Percentiles rank a stretch among this genome's conserved stretches.
Conservation (phyloP, 768 basidiomycete species). For the Xanthoconium stramineum region DNA sequence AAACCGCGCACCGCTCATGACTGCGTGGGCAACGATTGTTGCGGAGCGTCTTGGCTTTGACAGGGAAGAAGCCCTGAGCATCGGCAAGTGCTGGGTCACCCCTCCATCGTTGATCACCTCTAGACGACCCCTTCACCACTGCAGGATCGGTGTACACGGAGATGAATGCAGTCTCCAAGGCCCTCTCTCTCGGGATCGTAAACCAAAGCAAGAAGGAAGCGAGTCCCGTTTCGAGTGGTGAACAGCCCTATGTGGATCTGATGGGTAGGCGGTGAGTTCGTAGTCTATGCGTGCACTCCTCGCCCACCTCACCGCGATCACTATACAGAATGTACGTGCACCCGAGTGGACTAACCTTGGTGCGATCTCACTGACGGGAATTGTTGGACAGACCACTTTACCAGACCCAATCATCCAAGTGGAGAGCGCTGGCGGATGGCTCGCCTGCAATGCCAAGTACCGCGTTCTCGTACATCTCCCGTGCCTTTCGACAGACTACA, state of each 20-base stretch:
- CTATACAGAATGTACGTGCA: constrained; percentile 39
- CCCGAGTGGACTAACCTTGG: not conserved
- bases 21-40: constrained; percentile 86
- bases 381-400: constrained; percentile 64
- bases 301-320: not conserved
- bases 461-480: constrained; percentile 84
- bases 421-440: constrained; percentile 79
- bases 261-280: constrained; percentile 65
- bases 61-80: constrained; percentile 85
- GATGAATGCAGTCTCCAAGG: constrained; percentile 85
- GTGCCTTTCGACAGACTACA: constrained; percentile 75
- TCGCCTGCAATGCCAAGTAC: constrained; percentile 64
- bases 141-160: constrained; percentile 91
- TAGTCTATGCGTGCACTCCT: not conserved
- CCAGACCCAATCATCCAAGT: constrained; percentile 61
- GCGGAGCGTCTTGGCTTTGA: constrained; percentile 85
- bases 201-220: constrained; percentile 50
- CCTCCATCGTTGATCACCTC: not conserved
- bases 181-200: constrained; percentile 78
- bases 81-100: constrained; percentile 52
- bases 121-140: not conserved
- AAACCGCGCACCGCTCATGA: constrained; percentile 94
- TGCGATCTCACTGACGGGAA: constrained; percentile 2
- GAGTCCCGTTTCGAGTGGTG: constrained; percentile 52
- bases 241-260: constrained; percentile 83